Percentiles rank a stretch among this genome's conserved stretches.
Conservation (phyloP, 2,329 filamentous ascomycete genomes). For the Aureobasidium vineae region DNA sequence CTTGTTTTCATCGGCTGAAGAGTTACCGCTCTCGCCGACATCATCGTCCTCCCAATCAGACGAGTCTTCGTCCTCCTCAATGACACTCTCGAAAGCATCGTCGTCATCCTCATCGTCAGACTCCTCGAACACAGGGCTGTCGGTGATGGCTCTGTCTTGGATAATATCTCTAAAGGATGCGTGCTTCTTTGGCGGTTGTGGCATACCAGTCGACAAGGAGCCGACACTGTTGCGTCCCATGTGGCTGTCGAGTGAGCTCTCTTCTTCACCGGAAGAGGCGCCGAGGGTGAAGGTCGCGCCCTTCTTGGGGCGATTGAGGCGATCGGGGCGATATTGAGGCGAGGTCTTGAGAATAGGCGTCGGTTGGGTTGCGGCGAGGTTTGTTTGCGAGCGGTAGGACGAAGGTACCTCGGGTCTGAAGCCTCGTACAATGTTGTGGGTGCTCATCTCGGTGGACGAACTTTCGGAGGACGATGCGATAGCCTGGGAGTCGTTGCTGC, state of each 20-base stretch:
- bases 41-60: slow-evolving; percentile 56
- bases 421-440: slow-evolving; percentile 74
- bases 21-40: slow-evolving; percentile 71
- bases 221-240: slow-evolving; percentile 56
- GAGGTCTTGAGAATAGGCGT: slow-evolving; percentile 61
- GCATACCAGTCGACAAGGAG: slow-evolving; percentile 55
- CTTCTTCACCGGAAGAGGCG: slow-evolving; percentile 76
- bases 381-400: slow-evolving; percentile 62
- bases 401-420: slow-evolving; percentile 76
- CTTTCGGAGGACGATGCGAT: slow-evolving; percentile 55
- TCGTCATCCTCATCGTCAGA: slow-evolving; percentile 56
- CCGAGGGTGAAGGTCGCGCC: slow-evolving; percentile 72
- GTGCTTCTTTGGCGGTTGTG: slow-evolving; percentile 65
- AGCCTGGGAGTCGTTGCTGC: slow-evolving; percentile 40
- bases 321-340: slow-evolving; percentile 35
- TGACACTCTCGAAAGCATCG: slow-evolving; percentile 77
- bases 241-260: slow-evolving; percentile 68
- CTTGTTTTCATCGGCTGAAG: slow-evolving; percentile 72
- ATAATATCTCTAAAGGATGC: slow-evolving; percentile 79
- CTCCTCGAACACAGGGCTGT: slow-evolving; percentile 60
- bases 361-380: slow-evolving; percentile 52
- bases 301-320: slow-evolving; percentile 46
- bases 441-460: slow-evolving; percentile 60
- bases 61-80: slow-evolving; percentile 56
- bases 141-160: slow-evolving; percentile 63